phyloP scores from a whole-genome alignment of 495 filamentous ascomycete species.

The Chaetomium fimeti region DNA sequence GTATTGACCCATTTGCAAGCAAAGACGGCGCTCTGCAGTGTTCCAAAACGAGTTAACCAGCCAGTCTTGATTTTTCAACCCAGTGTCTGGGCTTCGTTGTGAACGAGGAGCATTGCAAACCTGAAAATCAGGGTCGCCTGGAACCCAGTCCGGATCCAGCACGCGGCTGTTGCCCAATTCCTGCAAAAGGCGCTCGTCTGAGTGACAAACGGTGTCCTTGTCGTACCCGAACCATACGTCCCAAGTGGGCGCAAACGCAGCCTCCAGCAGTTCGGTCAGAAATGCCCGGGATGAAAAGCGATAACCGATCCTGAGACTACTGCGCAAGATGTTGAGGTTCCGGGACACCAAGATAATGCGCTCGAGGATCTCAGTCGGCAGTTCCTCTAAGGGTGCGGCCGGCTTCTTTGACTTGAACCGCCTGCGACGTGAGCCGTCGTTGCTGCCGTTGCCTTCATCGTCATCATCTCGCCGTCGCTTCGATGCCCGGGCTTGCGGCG shows the following conservation, averaged over 20 bases:
- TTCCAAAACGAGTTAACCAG: no score
- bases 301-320: slow-evolving; percentile 38
- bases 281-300: slow-evolving; percentile 35
- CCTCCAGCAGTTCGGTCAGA: slow-evolving; percentile 31
- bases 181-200: background rate
- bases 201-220: slow-evolving; percentile 4
- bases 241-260: slow-evolving; percentile 43
- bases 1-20: slow-evolving; percentile 34
- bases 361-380: slow-evolving; percentile 47
- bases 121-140: slow-evolving; percentile 39
- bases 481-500: slow-evolving; percentile 11
- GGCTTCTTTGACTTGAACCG: slow-evolving; percentile 23
- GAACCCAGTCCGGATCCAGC: slow-evolving; percentile 17
- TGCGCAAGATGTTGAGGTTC: slow-evolving; percentile 41
- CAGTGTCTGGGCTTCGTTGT: no score
- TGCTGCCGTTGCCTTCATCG: slow-evolving; percentile 1
- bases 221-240: slow-evolving; percentile 33
- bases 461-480: slow-evolving; percentile 11
- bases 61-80: no score
- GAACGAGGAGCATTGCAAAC: slow-evolving; percentile 22
- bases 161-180: slow-evolving; percentile 7
- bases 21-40: slow-evolving; percentile 36
- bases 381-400: slow-evolving; percentile 36
- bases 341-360: slow-evolving; percentile 40
- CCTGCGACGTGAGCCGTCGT: background rate